Evolutionary conservation across 495 filamentous ascomycete genomes (phyloP).

Genomic region (Aspergillus biplanus): DNA sequence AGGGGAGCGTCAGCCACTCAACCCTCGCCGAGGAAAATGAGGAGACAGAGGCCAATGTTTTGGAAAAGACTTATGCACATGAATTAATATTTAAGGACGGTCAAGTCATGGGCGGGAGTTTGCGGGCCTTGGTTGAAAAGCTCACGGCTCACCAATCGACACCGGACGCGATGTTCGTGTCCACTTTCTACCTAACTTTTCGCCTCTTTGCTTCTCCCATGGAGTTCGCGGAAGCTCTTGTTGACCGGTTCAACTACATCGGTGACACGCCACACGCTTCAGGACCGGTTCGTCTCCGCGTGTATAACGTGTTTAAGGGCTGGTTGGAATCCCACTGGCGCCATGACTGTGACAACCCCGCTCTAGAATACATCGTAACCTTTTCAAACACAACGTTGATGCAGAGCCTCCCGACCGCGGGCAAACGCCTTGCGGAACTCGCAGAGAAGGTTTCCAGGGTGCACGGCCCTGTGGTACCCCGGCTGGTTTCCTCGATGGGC

Average conservation of each 20-base stretch:
- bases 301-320: constrained; percentile 95
- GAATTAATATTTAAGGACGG: constrained; percentile 95
- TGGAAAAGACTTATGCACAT: constrained; percentile 85
- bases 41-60: constrained; percentile 76
- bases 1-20: constrained; percentile 59
- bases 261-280: constrained; percentile 73
- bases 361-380: constrained; percentile 70
- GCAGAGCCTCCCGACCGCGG: constrained; percentile 70
- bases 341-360: constrained; percentile 72
- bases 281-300: constrained; percentile 80
- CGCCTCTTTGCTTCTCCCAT: constrained; percentile 86
- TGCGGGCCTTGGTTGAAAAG: constrained; percentile 89
- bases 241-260: constrained; percentile 91
- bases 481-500: constrained; percentile 83
- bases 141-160: constrained; percentile 93
- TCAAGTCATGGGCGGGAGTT: constrained; percentile 88
- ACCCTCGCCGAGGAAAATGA: constrained; percentile 73
- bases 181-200: constrained; percentile 96
- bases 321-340: constrained; percentile 98
- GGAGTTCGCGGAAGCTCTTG: constrained; percentile 77
- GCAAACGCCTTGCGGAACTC: constrained; percentile 76
- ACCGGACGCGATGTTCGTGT: constrained; percentile 89
- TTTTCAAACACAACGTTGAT: constrained; percentile 79
- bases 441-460: constrained; percentile 79
- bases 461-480: constrained; percentile 79